Base-by-base conservation (phyloP, 2,329 filamentous ascomycete genomes). In the Sporothrix globosa region DNA sequence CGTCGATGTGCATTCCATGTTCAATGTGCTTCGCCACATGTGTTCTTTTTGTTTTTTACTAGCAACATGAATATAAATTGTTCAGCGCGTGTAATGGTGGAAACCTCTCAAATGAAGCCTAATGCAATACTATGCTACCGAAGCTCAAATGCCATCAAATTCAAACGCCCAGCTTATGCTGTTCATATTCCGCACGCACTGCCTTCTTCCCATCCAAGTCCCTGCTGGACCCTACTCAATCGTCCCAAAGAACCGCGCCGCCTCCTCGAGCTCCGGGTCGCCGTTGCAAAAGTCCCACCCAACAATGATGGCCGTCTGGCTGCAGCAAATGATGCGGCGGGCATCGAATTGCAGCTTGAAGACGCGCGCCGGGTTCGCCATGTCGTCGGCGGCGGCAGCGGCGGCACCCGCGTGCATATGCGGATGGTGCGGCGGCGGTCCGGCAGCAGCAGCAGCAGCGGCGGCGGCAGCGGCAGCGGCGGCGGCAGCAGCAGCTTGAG, bases 291-390 rank as follows among this genome's bases (percentile, higher is more conserved):
- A 99, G 79, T 99, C 96, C 96, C 96, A 99, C 0, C 94, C 96
- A 0, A 98, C 93, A 77, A 99, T 98, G 19, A 91, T 89, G 52
- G 90, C 90, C 70, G 96, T 93, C 79, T 98, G 94, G 74, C 92
- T 96, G 78, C 95, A 97, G 82, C 94, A 97, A 69, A 99, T 91
- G 75, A 99, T 96, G 75, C 94, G 90, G 27, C 93, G 87, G 0
- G 93, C 92, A 78, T 99, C 96, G 75, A 97, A 99, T 79, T 99
- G 96, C 48, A 98, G 84, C 80, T 99, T 99, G 84, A 98, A 99
- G 3, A 99, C 92, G 30, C 96, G 82, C 9, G 84, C 83, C 13
- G 84, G 82, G 69, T 82, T 83, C 44, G 82, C 76, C 27, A 73
- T 80, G 73, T 87, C 85, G 9, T 80, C 77, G 21, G 27, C 46